These are phyloP conservation scores for Talaromyces trachyspermus DNA, from an alignment of 495 filamentous ascomycete species.

Conservation along the genomic window DNA sequence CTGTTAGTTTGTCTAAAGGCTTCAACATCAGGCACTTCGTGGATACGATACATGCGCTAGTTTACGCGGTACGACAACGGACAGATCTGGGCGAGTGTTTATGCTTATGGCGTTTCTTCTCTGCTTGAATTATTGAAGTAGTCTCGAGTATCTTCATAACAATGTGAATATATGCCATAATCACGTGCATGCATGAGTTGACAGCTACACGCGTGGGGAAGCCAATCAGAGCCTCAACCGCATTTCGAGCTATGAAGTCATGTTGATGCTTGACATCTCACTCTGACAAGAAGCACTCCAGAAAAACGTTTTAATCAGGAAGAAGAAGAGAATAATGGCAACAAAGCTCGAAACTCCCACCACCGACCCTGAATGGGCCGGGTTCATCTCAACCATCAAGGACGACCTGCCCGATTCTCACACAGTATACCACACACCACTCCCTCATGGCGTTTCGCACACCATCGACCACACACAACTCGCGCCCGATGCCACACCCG, in stretches of 20 bases:
- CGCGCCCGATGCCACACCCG: conserved; percentile 41
- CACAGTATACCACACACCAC: conserved; percentile 19
- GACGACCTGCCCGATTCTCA: conserved; percentile 17
- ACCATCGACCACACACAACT: conserved; percentile 64
- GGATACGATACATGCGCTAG: no score
- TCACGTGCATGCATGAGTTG: no score
- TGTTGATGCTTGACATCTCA: neutral
- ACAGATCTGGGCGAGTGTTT: no score
- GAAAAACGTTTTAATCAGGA: no score
- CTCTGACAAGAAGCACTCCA: neutral
- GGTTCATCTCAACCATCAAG: conserved; percentile 21
- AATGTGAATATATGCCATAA: neutral
- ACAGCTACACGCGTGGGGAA: no score
- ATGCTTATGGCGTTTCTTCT: no score
- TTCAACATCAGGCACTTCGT: no score
- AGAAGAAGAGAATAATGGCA: conserved; percentile 1
- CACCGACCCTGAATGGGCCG: conserved; percentile 31
- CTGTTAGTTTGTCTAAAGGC: neutral
- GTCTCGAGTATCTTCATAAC: neutral
- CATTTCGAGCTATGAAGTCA: neutral
- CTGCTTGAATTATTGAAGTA: no score
- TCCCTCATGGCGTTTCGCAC: conserved; percentile 20
- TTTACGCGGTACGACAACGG: no score
- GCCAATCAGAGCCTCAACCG: neutral
- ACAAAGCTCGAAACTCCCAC: conserved; percentile 14